phyloP scores from a whole-genome alignment of 805 yeast genomes.

The Yamadazyma phyllophila region DNA sequence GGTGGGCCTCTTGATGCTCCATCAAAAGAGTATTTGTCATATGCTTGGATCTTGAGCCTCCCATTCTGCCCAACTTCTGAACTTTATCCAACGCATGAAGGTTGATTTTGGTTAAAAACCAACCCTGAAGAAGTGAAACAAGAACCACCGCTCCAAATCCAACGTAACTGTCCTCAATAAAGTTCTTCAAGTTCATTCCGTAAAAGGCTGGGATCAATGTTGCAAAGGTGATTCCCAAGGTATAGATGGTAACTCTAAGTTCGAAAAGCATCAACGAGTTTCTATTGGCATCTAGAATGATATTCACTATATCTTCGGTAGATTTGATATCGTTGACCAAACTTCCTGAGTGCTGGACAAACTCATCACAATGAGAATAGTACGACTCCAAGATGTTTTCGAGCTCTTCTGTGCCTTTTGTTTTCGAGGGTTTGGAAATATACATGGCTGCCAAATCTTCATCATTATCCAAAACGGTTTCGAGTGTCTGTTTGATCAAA shows the following conservation, averaged over 20 bases:
- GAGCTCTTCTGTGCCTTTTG: constrained; percentile 59
- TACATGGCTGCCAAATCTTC: constrained; percentile 83
- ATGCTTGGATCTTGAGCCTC: constrained; percentile 10
- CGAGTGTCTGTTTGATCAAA: constrained; percentile 76
- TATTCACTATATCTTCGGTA: constrained; percentile 90
- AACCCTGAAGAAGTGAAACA: constrained; percentile 52
- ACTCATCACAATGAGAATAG: constrained; percentile 88
- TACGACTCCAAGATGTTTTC: constrained; percentile 88
- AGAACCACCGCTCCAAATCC: constrained; percentile 63
- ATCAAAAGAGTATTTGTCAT: constrained; percentile 6
- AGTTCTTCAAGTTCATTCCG: constrained; percentile 82
- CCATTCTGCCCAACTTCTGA: constrained; percentile 64
- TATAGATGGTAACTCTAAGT: constrained; percentile 76
- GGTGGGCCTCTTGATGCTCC: neutral
- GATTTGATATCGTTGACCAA: constrained; percentile 79
- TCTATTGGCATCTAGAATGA: constrained; percentile 87
- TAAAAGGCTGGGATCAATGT: constrained; percentile 84
- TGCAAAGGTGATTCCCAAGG: constrained; percentile 82
- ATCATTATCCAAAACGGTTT: constrained; percentile 80
- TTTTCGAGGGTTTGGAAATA: constrained; percentile 43
- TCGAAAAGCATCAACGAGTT: constrained; percentile 87
- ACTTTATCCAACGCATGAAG: constrained; percentile 58
- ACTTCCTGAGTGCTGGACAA: constrained; percentile 86
- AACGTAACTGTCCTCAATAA: constrained; percentile 61
- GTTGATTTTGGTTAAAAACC: constrained; percentile 52